Evolutionary conservation across 108 stramenopile genomes (phyloP).

Genomic region (Cylindrotheca fusiformis): DNA sequence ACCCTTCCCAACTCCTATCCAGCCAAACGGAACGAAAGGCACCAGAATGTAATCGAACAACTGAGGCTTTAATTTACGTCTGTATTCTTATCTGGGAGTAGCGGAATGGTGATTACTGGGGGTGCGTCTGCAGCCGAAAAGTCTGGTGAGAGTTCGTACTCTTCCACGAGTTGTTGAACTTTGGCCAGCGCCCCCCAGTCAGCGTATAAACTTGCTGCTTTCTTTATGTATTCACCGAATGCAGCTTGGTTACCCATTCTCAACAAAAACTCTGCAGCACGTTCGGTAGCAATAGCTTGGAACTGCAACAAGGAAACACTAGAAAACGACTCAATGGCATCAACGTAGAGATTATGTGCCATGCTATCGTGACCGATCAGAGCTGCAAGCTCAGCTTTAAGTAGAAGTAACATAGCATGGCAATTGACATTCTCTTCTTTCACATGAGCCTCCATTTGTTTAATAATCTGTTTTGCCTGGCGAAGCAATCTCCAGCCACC

Average conservation of each 20-base stretch:
- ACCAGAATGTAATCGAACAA: too few species aligned
- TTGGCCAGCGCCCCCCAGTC: conserved; percentile 21
- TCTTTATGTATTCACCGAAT: conserved; percentile 1
- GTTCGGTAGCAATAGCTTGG: conserved; percentile 14
- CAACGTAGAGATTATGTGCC: conserved; percentile 4
- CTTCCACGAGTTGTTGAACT: conserved; percentile 7
- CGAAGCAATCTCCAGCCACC: conserved; percentile 1
- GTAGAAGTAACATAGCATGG: conserved; percentile 6
- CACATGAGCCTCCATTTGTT: not conserved
- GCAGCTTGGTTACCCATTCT: not conserved
- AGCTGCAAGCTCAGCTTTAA: conserved; percentile 3
- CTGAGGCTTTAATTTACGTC: too few species aligned
- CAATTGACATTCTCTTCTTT: conserved; percentile 7
- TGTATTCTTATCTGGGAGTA: too few species aligned
- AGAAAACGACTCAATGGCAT: conserved; percentile 8
- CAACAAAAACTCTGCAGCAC: conserved; percentile 4
- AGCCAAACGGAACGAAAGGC: too few species aligned
- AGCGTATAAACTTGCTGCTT: conserved; percentile 4
- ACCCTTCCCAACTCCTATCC: too few species aligned
- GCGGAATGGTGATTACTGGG: conserved; percentile 12
- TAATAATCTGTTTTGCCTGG: conserved; percentile 1
- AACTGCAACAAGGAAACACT: conserved; percentile 6
- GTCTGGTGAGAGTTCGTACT: conserved; percentile 2
- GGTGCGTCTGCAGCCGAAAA: conserved; percentile 10
- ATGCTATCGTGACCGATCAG: not conserved